A percentile compares a stretch with the other conserved stretches of the same genome.
Conservation (phyloP, 1,284 basidiomycete species). For the Melampsora occidentalis region DNA sequence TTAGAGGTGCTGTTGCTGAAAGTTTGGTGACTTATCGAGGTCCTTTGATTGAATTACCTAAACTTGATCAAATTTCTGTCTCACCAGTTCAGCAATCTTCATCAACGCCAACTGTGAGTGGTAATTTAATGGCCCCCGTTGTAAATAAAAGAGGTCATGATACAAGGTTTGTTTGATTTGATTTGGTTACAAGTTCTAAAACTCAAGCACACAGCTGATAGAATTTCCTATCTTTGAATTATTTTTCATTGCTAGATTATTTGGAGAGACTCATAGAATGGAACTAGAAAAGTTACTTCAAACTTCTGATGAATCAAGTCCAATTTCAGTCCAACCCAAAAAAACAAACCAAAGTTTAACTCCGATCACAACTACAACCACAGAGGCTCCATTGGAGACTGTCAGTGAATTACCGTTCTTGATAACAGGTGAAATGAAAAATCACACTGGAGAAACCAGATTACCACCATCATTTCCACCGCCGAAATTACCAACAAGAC, state of each 20-base stretch:
- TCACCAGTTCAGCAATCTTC: neutral
- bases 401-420: too few relatives aligned
- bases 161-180: slow-evolving; percentile 15
- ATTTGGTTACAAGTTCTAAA: neutral
- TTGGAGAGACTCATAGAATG: slow-evolving; percentile 33
- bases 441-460: too few relatives aligned
- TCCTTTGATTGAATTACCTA: slow-evolving; percentile 23
- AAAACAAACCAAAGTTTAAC: neutral
- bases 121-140: neutral
- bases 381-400: neutral
- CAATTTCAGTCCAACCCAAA: neutral
- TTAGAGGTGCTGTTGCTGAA: slow-evolving; percentile 47
- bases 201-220: neutral
- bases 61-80: neutral
- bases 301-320: neutral
- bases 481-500: too few relatives aligned
- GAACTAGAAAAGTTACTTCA: neutral
- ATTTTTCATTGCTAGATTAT: slow-evolving; percentile 12
- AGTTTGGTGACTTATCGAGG: slow-evolving; percentile 12
- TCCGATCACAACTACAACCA: neutral
- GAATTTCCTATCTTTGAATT: neutral
- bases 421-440: too few relatives aligned
- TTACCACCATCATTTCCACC: too few relatives aligned
- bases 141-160: neutral
- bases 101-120: neutral